Base-by-base conservation (phyloP, 768 basidiomycete genomes). In the Termitomyces sp. region DNA sequence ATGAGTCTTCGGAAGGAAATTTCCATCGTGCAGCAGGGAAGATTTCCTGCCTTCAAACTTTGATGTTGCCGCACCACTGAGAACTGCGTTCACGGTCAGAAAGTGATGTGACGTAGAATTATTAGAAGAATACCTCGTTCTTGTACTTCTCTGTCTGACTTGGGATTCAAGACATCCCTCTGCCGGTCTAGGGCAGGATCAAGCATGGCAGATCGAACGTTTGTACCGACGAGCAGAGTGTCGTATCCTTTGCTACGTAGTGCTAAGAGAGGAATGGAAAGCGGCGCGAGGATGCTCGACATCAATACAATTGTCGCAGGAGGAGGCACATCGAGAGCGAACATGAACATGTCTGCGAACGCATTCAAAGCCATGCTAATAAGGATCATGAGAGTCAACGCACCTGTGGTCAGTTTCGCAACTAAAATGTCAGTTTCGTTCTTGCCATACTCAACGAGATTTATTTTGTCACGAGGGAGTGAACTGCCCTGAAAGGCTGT, bases 251-350 rank as follows among this genome's bases (percentile, higher is more conserved):
- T 47, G n/a, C 27, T 51, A 9, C 45, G 58, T 14, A 61, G 40
- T 5, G 44, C 41, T 25, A 53, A 57, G 19, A 55, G 17, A 21
- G 54, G 45, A 32, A 56, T 59, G 16, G 35, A 21, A 23, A 53
- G 34, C n/a, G 32, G 28, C 23, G 25, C 41, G 12, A 30, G 16
- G 37, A 52, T 45, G 16, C 45, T 53, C 51, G 58, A 61, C 14
- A 63, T 53, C 40, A 63, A 43, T 8, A 63, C 46, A 23, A 63
- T 57, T 4, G 55, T 63, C 23, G 57, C 57, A 25, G 55, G 58
- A 11, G 39, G 34, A 7, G 51, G 40, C 8, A 45, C 45, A 19
- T 61, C 51, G 11, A 59, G 25, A 19, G 54, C 54, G 30, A 55
- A 61, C 34, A 59, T 34, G 25, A 58, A 45, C 45, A 61, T 55